Conservation (phyloP, 805 yeast genomes). For the Peterozyma xylosa region DNA sequence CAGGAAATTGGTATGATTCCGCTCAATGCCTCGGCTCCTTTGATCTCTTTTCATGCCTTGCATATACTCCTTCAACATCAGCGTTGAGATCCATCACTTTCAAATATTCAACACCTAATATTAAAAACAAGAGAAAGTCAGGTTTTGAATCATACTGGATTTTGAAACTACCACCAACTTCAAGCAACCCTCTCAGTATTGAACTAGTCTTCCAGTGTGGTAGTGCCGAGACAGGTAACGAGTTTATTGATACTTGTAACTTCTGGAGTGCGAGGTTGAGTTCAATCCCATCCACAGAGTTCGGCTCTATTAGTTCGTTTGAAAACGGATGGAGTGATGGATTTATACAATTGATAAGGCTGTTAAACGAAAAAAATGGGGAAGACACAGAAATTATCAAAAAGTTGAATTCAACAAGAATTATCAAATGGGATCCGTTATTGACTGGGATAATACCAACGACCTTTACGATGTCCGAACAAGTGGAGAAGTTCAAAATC, state of each 20-base stretch:
- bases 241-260: conserved; percentile 71
- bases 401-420: conserved; percentile 21
- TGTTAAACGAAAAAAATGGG: conserved; percentile 15
- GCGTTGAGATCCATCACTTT: conserved; percentile 11
- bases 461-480: conserved; percentile 24
- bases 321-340: conserved; percentile 76
- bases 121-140: conserved; percentile 17
- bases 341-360: conserved; percentile 5
- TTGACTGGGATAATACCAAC: conserved; percentile 20
- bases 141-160: conserved; percentile 41
- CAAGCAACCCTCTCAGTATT: conserved; percentile 16
- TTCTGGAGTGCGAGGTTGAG: conserved; percentile 88
- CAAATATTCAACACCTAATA: conserved; percentile 16
- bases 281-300: conserved; percentile 60
- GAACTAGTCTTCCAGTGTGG: conserved; percentile 56
- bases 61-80: conserved; percentile 19
- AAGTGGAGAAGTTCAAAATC: conserved; percentile 27
- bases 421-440: conserved; percentile 35
- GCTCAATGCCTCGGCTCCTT: conserved; percentile 51
- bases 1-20: conserved; percentile 63
- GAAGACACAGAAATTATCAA: conserved; percentile 5
- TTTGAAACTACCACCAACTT: conserved; percentile 50
- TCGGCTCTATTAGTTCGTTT: conserved; percentile 61
- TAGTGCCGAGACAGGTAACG: conserved; percentile 57
- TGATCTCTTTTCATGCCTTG: conserved; percentile 45